Evolutionary conservation across 1,284 basidiomycete genomes (phyloP).

Genomic region (Leccinum subspadiceum): DNA sequence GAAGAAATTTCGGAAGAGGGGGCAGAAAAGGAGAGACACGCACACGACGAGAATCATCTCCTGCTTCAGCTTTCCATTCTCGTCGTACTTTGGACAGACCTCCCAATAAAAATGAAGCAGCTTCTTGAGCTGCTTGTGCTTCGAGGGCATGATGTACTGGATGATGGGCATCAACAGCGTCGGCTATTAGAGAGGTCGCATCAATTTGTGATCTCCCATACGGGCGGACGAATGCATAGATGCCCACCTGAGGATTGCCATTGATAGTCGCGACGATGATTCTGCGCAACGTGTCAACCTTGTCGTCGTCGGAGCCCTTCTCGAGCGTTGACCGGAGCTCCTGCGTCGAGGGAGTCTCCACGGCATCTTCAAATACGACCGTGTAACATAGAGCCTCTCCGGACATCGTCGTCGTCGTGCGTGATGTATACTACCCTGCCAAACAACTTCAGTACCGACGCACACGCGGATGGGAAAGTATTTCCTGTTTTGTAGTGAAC

Average conservation of each 20-base stretch:
- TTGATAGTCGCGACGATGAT: conserved; percentile 97
- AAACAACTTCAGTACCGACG: neutral
- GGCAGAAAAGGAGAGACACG: conserved; percentile 34
- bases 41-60: conserved; percentile 99
- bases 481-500: conserved; percentile 9
- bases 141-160: conserved; percentile 86
- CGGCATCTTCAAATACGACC: conserved; percentile 76
- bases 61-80: conserved; percentile 96
- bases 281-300: conserved; percentile 93
- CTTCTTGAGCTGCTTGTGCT: conserved; percentile 98
- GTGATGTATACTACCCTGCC: conserved; percentile 5
- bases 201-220: conserved; percentile 7
- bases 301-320: conserved; percentile 97
- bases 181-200: conserved; percentile 50
- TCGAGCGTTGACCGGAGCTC: conserved; percentile 88
- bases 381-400: conserved; percentile 78
- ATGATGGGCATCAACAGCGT: conserved; percentile 96
- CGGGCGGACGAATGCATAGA: neutral
- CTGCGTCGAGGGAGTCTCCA: conserved; percentile 75
- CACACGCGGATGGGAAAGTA: conserved; percentile 11
- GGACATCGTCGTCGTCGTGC: conserved; percentile 27
- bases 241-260: conserved; percentile 78
- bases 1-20: neutral
- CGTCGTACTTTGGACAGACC: conserved; percentile 97
- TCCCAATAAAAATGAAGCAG: conserved; percentile 99